Evolutionary conservation across 208 protist species (phyloP), one percentile per base, ranked within the genome.

Genomic region (Trypanosoma rangeli): DNA sequence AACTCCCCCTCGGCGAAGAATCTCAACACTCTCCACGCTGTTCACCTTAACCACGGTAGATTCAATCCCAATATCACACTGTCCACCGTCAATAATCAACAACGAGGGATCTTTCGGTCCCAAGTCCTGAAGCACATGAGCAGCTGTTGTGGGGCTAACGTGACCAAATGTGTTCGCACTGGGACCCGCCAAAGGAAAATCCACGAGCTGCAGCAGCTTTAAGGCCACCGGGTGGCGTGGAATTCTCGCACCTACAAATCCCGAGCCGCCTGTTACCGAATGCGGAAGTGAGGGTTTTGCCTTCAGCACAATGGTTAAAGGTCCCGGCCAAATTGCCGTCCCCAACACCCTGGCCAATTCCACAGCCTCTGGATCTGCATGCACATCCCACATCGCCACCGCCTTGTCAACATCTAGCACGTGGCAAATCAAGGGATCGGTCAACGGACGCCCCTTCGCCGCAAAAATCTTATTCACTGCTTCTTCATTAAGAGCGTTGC

Each of bases 341-440:
- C 88, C 92, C 31, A 97, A 77, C 22, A 73, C 66, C 52, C 65
- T 77, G 28, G 89, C 91, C 35, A 96, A 69, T 20, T 76, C 73
- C 24, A 88, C 61, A 28, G 76, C 77, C n/a, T 22, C 77, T 22
- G 76, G 66, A 54, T 85, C 78, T 53, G 78, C 65, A 31, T 68
- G 58, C 8, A 74, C 39, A 49, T 92, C 82, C 84, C 90, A 96
- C 61, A 97, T 73, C 50, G 44, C 62, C 35, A 85, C 42, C 15
- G 85, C 92, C 56, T 89, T 76, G 12, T 90, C 85, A 10, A 89
- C 39, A 26, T 67, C 61, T 39, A 82, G 62, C 15, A 99, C 87
- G 64, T 99, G 98, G 49, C 96, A 97, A 87, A 99, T 99, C 18
- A 99, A 79, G 12, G 98, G 98, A 65, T 99, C 97, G 31, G 92